phyloP scores from a whole-genome alignment of 345 rosid species.

The Brassica incana region DNA sequence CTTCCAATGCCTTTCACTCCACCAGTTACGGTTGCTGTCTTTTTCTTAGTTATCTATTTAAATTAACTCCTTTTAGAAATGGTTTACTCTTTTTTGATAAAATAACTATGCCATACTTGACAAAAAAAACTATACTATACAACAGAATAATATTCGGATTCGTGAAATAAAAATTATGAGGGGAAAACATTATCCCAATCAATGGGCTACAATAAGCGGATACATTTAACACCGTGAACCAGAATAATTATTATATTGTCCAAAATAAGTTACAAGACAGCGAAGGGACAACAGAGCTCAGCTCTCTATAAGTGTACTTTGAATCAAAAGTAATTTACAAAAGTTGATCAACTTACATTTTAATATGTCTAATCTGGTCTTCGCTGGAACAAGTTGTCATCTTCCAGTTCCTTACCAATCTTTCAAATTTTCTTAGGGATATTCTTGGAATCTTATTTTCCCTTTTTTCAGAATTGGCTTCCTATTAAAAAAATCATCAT shows the following conservation, averaged over 20 bases:
- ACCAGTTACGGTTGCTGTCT: slow-evolving; percentile 26
- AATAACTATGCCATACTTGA: background rate
- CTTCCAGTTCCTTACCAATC: slow-evolving; percentile 34
- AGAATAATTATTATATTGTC: background rate
- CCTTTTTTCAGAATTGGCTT: background rate
- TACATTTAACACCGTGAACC: slow-evolving; percentile 11
- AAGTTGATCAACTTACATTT: slow-evolving; percentile 18
- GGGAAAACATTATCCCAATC: background rate
- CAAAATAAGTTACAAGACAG: slow-evolving; percentile 20
- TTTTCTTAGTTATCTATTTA: background rate
- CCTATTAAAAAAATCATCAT: too few species aligned
- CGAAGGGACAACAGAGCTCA: slow-evolving; percentile 23
- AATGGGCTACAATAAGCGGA: background rate
- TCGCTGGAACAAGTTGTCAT: slow-evolving; percentile 61
- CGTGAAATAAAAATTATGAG: background rate
- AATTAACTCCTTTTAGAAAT: background rate
- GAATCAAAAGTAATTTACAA: slow-evolving; percentile 1
- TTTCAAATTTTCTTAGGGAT: slow-evolving; percentile 14
- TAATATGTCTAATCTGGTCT: slow-evolving; percentile 34
- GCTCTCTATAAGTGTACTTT: background rate
- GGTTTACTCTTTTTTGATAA: background rate
- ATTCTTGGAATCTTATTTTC: background rate
- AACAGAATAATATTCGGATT: background rate
- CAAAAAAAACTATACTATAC: background rate
- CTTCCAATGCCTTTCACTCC: slow-evolving; percentile 26